Conservation (phyloP, 345 rosid genomes). For the Eucalyptus tenuipes region DNA sequence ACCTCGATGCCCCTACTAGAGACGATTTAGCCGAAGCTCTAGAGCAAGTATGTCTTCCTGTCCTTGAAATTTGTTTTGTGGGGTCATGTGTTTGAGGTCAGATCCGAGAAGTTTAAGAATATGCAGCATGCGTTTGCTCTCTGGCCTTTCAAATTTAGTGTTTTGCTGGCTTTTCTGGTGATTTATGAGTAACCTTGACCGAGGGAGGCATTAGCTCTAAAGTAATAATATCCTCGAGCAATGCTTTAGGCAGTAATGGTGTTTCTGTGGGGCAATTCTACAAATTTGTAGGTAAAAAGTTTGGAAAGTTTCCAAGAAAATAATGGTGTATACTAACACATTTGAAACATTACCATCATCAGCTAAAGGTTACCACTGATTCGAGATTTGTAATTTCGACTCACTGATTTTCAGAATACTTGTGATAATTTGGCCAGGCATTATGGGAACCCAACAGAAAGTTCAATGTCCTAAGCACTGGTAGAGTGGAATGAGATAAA, state of each 20-base stretch:
- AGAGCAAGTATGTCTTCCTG: slow-evolving; percentile 30
- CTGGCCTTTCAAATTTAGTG: not conserved
- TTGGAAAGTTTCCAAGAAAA: not conserved
- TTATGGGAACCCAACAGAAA: not conserved
- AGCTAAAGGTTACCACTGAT: not conserved
- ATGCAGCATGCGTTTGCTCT: not conserved
- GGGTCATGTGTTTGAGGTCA: not conserved
- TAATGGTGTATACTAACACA: not conserved
- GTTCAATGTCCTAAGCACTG: not conserved
- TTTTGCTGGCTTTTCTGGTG: not conserved
- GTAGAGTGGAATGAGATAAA: not conserved
- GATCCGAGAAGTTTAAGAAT: not conserved
- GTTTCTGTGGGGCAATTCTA: not conserved
- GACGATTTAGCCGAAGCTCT: slow-evolving; percentile 80
- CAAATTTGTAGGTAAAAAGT: not conserved
- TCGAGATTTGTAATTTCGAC: not conserved
- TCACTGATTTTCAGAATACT: not conserved
- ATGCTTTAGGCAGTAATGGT: not conserved
- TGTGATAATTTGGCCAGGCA: not conserved
- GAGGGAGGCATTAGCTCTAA: not conserved
- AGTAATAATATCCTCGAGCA: not conserved
- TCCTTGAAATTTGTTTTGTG: not conserved
- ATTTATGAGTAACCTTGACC: not conserved
- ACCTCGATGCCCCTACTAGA: slow-evolving; percentile 61
- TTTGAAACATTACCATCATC: not conserved